A percentile compares a stretch with the other conserved stretches of the same genome.
Evolutionary conservation across 2,329 filamentous ascomycete species (phyloP).

Genomic region (Pyricularia pennisetigena): DNA sequence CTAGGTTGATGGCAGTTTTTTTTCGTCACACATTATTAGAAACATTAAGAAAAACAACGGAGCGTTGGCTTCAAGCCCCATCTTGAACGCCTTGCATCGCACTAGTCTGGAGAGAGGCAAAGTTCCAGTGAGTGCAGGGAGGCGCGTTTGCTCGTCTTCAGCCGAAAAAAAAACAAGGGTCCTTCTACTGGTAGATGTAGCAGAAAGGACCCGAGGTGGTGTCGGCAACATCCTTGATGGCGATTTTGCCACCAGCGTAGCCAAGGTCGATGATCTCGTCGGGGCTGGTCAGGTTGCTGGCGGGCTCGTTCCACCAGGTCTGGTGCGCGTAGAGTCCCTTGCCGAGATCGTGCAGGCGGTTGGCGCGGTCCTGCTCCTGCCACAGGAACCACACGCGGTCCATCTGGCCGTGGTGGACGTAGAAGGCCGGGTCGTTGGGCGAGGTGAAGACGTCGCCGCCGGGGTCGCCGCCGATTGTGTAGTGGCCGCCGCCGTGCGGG

Average conservation of each 20-base stretch:
- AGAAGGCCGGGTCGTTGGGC: constrained; percentile 16
- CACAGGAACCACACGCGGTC: constrained; percentile 13
- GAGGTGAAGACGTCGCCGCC: constrained; percentile 13
- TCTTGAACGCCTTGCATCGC: too few species aligned
- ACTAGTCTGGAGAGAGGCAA: too few species aligned
- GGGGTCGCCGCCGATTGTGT: constrained; percentile 12
- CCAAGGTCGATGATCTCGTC: constrained; percentile 19
- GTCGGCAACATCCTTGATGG: constrained; percentile 19
- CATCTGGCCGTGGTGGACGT: constrained; percentile 15
- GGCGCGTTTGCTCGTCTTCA: too few species aligned
- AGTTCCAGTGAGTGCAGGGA: too few species aligned
- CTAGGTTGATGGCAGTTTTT: too few species aligned
- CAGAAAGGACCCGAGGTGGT: constrained; percentile 16
- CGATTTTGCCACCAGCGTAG: constrained; percentile 14
- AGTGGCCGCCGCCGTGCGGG: constrained; percentile 18
- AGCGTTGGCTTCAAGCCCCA: too few species aligned
- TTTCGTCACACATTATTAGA: too few species aligned
- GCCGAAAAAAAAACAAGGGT: too few species aligned
- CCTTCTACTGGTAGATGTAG: constrained; percentile 18
- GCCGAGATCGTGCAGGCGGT: constrained; percentile 15
- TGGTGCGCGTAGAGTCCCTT: constrained; percentile 17
- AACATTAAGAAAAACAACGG: too few species aligned
- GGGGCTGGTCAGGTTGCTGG: constrained; percentile 14
- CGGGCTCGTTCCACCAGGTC: constrained; percentile 19
- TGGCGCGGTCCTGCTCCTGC: constrained; percentile 12